A percentile compares a stretch with the other conserved stretches of the same genome.
phyloP scores from a whole-genome alignment of 1,139 yeast species.

The Trichomonascaceae sp. region DNA sequence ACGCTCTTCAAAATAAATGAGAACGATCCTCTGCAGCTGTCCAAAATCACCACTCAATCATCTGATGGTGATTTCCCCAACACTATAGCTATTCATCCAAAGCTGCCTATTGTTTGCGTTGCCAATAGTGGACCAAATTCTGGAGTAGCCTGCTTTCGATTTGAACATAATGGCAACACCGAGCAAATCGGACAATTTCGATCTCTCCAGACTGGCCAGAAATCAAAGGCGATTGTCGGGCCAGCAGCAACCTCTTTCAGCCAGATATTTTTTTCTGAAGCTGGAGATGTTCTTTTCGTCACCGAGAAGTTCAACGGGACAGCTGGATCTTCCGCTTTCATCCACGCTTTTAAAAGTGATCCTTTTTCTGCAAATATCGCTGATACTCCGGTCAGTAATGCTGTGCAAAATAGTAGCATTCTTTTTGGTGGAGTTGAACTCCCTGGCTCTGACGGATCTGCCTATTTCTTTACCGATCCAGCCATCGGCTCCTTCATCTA shows the following conservation, averaged over 20 bases:
- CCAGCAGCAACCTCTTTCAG: not conserved
- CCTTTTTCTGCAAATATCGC: slow-evolving; percentile 2
- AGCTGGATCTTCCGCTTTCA: not conserved
- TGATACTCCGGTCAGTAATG: slow-evolving; percentile 3
- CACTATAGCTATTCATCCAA: slow-evolving; percentile 10
- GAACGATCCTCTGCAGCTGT: slow-evolving; percentile 4
- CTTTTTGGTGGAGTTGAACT: slow-evolving; percentile 1
- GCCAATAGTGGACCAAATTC: slow-evolving; percentile 8
- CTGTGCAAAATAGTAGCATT: not conserved
- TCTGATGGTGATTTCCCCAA: slow-evolving; percentile 10
- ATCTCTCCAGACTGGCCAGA: slow-evolving; percentile 1
- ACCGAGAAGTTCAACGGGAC: slow-evolving; percentile 6
- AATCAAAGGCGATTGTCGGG: slow-evolving; percentile 3
- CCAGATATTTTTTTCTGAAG: slow-evolving; percentile 2
- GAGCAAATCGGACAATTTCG: slow-evolving; percentile 5
- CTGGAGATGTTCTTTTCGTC: slow-evolving; percentile 6
- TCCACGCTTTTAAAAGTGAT: not conserved
- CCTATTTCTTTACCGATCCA: slow-evolving; percentile 1
- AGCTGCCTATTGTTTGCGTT: slow-evolving; percentile 8
- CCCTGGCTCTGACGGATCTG: slow-evolving; percentile 1
- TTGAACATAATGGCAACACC: not conserved
- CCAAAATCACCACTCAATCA: not conserved
- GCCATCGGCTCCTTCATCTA: slow-evolving; percentile 5
- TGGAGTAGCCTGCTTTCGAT: slow-evolving; percentile 10
- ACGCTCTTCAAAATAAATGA: slow-evolving; percentile 7